phyloP scores from a whole-genome alignment of 2,329 filamentous ascomycete species.

The Pestalotiopsis fici region DNA sequence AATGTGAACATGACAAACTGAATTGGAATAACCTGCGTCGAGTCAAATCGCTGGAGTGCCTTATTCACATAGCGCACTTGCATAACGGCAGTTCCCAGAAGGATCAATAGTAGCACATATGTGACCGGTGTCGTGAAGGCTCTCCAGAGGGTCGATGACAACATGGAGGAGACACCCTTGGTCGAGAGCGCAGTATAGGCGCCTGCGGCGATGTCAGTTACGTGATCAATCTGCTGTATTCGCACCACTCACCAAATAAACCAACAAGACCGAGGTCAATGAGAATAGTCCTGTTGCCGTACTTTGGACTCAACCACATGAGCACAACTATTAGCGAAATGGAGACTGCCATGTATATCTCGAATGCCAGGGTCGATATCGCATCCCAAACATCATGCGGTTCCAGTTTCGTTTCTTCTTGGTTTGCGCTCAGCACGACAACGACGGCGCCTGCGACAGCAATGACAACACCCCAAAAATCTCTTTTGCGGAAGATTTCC shows the following conservation, averaged over 20 bases:
- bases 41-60: conserved; percentile 86
- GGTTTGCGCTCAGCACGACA: conserved; percentile 88
- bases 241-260: conserved; percentile 73
- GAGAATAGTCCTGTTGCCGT: conserved; percentile 83
- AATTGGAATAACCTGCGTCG: conserved; percentile 95
- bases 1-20: conserved; percentile 97
- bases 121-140: conserved; percentile 91
- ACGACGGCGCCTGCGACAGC: conserved; percentile 87
- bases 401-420: conserved; percentile 86
- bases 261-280: conserved; percentile 93
- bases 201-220: conserved; percentile 47
- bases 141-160: conserved; percentile 87
- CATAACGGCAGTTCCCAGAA: conserved; percentile 86
- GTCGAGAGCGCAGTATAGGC: conserved; percentile 97
- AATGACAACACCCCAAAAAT: conserved; percentile 85
- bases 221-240: conserved; percentile 9
- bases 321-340: conserved; percentile 71
- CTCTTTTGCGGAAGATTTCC: conserved; percentile 81
- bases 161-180: conserved; percentile 92
- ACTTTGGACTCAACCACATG: conserved; percentile 80
- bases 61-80: conserved; percentile 97
- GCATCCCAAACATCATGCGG: conserved; percentile 88
- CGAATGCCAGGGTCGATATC: conserved; percentile 86
- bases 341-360: conserved; percentile 84
- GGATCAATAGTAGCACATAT: conserved; percentile 78